Percentiles rank a stretch among this genome's conserved stretches.
These are phyloP conservation scores for Elongisporangium prolatum DNA, from an alignment of 352 stramenopile genomes.

Conservation along the genomic window DNA sequence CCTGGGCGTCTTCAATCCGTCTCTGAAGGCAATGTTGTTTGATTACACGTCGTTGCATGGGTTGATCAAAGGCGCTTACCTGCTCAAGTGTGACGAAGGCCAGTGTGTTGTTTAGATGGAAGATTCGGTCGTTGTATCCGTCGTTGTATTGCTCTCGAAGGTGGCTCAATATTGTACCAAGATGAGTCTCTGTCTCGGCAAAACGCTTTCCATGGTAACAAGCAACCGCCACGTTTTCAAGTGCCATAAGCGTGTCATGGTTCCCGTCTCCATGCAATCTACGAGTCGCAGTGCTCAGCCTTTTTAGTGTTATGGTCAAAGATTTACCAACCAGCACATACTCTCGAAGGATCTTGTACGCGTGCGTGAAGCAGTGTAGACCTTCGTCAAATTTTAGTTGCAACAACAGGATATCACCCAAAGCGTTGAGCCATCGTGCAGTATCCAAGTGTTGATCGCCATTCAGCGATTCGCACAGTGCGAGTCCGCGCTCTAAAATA, in stretches of 20 bases:
- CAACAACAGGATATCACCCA: slow-evolving; percentile 32
- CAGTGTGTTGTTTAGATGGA: slow-evolving; percentile 30
- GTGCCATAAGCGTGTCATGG: slow-evolving; percentile 17
- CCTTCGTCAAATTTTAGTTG: slow-evolving; percentile 22
- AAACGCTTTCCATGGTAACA: slow-evolving; percentile 10
- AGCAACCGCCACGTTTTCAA: slow-evolving; percentile 54
- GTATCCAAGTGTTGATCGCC: slow-evolving; percentile 28
- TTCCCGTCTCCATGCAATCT: slow-evolving; percentile 31
- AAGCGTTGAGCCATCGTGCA: slow-evolving; percentile 38
- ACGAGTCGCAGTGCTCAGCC: background rate
- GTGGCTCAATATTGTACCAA: slow-evolving; percentile 14
- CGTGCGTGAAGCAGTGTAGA: slow-evolving; percentile 29
- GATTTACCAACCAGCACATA: slow-evolving; percentile 8
- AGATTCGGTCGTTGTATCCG: slow-evolving; percentile 44
- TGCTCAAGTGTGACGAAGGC: slow-evolving; percentile 32
- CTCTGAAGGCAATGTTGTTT: slow-evolving; percentile 18
- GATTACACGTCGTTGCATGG: background rate
- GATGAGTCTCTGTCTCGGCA: slow-evolving; percentile 14
- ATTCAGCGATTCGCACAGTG: slow-evolving; percentile 32
- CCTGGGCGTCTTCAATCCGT: slow-evolving; percentile 27
- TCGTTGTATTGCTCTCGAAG: slow-evolving; percentile 32
- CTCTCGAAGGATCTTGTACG: slow-evolving; percentile 20
- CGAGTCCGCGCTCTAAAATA: slow-evolving; percentile 33
- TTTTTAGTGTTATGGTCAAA: background rate
- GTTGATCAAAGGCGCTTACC: slow-evolving; percentile 15